Conservation (phyloP, 306 rosid genomes). For the Glycine soja region DNA sequence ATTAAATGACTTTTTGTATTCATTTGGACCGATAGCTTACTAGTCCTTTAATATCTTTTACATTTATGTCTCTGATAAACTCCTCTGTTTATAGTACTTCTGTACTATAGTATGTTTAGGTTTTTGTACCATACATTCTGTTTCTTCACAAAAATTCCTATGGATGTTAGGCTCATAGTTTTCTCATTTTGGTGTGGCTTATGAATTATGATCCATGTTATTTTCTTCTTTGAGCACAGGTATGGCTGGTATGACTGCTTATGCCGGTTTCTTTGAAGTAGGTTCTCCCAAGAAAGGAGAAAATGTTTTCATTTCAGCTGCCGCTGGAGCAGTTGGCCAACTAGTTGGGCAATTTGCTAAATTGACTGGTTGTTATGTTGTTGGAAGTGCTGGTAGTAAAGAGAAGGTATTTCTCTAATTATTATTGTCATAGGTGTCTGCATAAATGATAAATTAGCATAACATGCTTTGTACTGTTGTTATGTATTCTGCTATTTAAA, state of each 20-base stretch:
- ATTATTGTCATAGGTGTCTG: too few species aligned
- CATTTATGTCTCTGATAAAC: too few species aligned
- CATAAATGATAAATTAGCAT: background rate
- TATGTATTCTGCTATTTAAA: background rate
- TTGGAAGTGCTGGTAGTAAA: slow-evolving; percentile 47
- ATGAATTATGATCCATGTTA: background rate
- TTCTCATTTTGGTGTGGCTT: background rate
- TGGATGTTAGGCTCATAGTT: background rate
- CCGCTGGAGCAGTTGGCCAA: slow-evolving; percentile 9
- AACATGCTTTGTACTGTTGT: background rate
- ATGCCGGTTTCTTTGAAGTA: slow-evolving; percentile 43
- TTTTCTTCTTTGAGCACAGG: slow-evolving; percentile 35
- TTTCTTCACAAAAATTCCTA: background rate
- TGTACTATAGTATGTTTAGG: too few species aligned
- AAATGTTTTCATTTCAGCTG: slow-evolving; percentile 41
- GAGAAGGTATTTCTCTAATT: slow-evolving; percentile 26
- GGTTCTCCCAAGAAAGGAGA: slow-evolving; percentile 43
- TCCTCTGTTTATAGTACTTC: too few species aligned
- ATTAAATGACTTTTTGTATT: too few species aligned
- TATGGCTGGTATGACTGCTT: slow-evolving; percentile 45
- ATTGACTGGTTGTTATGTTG: slow-evolving; percentile 36
- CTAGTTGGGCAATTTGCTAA: slow-evolving; percentile 47
- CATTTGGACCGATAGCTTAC: too few species aligned
- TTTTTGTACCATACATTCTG: too few species aligned
- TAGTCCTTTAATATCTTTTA: too few species aligned